Evolutionary conservation across 2,329 filamentous ascomycete species (phyloP), one percentile per base, ranked within the genome.

Genomic region (Didymella pinodella): DNA sequence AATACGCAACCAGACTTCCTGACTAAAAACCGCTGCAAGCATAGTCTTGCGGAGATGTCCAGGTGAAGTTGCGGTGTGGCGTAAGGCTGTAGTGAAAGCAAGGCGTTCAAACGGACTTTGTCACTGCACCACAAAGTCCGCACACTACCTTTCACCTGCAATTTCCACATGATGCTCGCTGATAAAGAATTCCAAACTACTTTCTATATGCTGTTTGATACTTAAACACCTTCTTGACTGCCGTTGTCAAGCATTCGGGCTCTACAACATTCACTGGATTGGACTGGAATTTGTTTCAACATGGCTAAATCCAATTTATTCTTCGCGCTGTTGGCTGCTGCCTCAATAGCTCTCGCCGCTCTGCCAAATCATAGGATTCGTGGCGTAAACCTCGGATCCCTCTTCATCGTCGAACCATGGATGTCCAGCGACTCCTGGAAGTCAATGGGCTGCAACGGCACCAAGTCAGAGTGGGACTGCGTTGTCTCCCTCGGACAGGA

Each of bases 391-490:
- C 71, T 85, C 3, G 83, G 84, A 7, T 79, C 80, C 0, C 76
- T 80, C 36, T 84, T 86, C 63, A 66, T 86, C 50, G 73, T 81
- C 22, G 84, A 86, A 72, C 83, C 82, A n/a, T 86, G 84, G 84
- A 82, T 86, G 67, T 80, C 80, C 51, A 65, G 65, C 20, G 65
- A 69, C 16, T 77, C 78, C 51, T 86, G 84, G 83, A 69, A 62
- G 16, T 64, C 63, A 22, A 83, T 85, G 66, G 82, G 82, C 29
- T 86, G 84, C 63, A 68, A 68, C 8, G 71, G 63, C 0, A 63
- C 76, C 14, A 69, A 77, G 20, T 82, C 81, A 40, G 84, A 86
- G 71, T 86, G 84, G 63, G 83, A 85, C 72, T 86, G 84, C 65
- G 82, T 86, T 32, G 71, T 69, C 55, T 72, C 73, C 2, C 73